Evolutionary conservation across 1,284 basidiomycete genomes (phyloP).

Genomic region (Trichosporon sp.): DNA sequence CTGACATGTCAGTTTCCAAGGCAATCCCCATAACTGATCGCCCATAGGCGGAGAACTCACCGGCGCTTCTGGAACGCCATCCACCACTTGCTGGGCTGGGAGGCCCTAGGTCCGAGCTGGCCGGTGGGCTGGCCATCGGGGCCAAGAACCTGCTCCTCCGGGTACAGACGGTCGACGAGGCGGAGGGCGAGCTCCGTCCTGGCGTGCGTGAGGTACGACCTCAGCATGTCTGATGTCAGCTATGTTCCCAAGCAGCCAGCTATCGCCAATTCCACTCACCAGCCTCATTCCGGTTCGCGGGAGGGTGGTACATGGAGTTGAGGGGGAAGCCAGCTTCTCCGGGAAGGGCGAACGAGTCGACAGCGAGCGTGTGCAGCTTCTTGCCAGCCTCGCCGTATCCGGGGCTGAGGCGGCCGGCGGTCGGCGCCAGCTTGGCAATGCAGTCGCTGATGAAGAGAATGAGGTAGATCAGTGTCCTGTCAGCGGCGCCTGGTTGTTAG

Average conservation of each 20-base stretch:
- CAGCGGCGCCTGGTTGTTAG: slow-evolving; percentile 68
- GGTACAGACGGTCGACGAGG: slow-evolving; percentile 83
- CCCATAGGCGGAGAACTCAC: slow-evolving; percentile 30
- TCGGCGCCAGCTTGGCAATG: slow-evolving; percentile 77
- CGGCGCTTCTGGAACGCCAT: slow-evolving; percentile 95
- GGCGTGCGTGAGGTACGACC: slow-evolving; percentile 88
- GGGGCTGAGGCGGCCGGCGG: slow-evolving; percentile 58
- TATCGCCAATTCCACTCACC: slow-evolving; percentile 62
- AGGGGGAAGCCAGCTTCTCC: slow-evolving; percentile 95
- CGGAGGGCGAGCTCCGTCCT: slow-evolving; percentile 87
- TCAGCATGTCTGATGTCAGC: slow-evolving; percentile 60
- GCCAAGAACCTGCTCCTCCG: slow-evolving; percentile 51
- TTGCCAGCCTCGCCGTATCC: slow-evolving; percentile 85
- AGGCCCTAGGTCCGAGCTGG: slow-evolving; percentile 45
- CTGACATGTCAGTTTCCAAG: not conserved
- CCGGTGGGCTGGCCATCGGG: slow-evolving; percentile 63
- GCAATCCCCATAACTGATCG: not conserved
- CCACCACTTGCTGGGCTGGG: slow-evolving; percentile 98
- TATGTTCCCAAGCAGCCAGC: no score
- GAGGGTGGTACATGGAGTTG: slow-evolving; percentile 86
- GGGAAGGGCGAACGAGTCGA: slow-evolving; percentile 90
- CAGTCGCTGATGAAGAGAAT: slow-evolving; percentile 99
- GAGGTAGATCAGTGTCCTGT: slow-evolving; percentile 93
- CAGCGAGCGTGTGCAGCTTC: slow-evolving; percentile 82
- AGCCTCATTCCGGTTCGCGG: slow-evolving; percentile 74